Conservation (phyloP, 768 basidiomycete species). For the Kwoniella sp. region DNA sequence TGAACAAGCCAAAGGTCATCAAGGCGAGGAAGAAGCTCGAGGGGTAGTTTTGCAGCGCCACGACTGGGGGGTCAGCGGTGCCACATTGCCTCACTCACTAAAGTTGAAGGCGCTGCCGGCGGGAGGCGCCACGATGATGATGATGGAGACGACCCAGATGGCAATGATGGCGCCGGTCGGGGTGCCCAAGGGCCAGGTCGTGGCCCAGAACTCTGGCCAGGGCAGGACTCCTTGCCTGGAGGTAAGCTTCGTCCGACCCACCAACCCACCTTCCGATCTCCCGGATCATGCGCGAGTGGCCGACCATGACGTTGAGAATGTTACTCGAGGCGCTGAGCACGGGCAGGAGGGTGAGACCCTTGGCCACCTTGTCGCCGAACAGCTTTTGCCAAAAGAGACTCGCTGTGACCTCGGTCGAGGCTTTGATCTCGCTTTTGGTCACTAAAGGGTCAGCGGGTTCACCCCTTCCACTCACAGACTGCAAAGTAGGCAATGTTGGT, state of each 20-base stretch:
- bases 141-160: conserved; percentile 61
- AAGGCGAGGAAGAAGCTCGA: conserved; percentile 40
- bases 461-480: conserved; percentile 13
- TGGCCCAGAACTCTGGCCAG: conserved; percentile 63
- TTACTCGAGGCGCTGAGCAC: conserved; percentile 30
- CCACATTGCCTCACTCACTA: conserved; percentile 21
- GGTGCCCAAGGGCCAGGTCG: conserved; percentile 66
- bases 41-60: conserved; percentile 25
- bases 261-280: conserved; percentile 51
- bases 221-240: conserved; percentile 57
- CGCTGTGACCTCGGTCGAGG: conserved; percentile 22
- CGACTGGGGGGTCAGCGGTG: conserved; percentile 3
- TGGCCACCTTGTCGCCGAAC: conserved; percentile 31
- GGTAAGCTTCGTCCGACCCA: neutral
- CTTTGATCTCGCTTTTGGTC: conserved; percentile 16
- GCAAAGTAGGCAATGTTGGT: conserved; percentile 37
- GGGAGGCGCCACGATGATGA: conserved; percentile 59
- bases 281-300: conserved; percentile 55
- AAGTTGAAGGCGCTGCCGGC: conserved; percentile 73
- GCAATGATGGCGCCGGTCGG: conserved; percentile 62
- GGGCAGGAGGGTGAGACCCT: conserved; percentile 23
- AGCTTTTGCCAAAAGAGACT: conserved; percentile 27
- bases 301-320: conserved; percentile 39
- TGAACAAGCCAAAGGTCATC: conserved; percentile 48
- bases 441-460: neutral